Base-by-base conservation (phyloP, 2,329 filamentous ascomycete species). In the Fusarium sp. region DNA sequence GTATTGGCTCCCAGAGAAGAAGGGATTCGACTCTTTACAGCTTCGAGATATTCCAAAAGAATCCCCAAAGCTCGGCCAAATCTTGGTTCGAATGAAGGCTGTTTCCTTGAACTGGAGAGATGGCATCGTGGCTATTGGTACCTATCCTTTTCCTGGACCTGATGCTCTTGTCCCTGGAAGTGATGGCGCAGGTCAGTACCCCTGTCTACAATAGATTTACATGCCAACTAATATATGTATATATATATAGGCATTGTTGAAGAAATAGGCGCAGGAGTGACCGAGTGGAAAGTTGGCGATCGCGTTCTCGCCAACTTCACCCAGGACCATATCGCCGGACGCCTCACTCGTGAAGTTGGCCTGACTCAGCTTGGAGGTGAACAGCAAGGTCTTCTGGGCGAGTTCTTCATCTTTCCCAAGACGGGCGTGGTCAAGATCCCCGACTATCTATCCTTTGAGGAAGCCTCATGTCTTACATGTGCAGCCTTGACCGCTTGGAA, bases 41-140 rank as follows among this genome's bases (percentile, higher is more conserved):
- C 20, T 55, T 7, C 27, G 20, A 16, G 6, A 30, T 16, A 16
- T 55, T 3, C 27, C 16, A 55, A 55, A 45, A 1, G 40, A 55
- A 20, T 25, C 16, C 5, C 20, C 27, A 2, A 34, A 16, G 6
- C 20, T 55, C 9, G 52, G 40, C 2, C 52, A 34, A 6, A 45
- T 55, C 10, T 34, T 55, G 40, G 52, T 55, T 16, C 40, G 27
- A 2, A 32, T 55, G 2, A 55, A 55, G 20, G 40, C 52, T 44
- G 20, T 55, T n/a, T 45, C 52, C 3, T 12, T 45, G 16, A 55
- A 45, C 20, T 55, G 52, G 52, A 34, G 52, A 55, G 52, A 55
- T 12, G 52, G 52, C 4, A 55, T 45, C 8, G 27, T 55, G 6
- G 52, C 52, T 5, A 55, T 55, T 11, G 52, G 40, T 11, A 55